Evolutionary conservation across 306 rosid genomes (phyloP).

Genomic region (Cercis canadensis): DNA sequence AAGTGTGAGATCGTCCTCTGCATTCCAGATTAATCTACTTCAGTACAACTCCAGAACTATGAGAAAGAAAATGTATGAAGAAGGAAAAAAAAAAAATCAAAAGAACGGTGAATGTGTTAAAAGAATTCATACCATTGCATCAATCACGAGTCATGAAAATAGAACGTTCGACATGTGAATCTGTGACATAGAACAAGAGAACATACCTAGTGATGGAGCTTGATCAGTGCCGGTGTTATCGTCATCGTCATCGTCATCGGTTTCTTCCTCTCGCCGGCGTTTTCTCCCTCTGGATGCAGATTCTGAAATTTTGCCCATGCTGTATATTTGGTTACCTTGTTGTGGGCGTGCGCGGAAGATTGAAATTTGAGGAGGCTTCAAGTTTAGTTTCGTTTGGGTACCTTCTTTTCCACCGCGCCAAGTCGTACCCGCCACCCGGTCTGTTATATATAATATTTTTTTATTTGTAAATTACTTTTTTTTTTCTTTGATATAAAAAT

Average conservation of each 20-base stretch:
- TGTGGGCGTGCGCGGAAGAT: too few species aligned
- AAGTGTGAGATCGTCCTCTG: slow-evolving; percentile 80
- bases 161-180: not conserved
- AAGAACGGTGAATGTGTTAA: not conserved
- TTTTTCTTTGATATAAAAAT: too few species aligned
- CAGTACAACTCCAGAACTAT: not conserved
- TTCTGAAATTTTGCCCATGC: slow-evolving; percentile 49
- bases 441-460: too few species aligned
- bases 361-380: too few species aligned
- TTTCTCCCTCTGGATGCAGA: slow-evolving; percentile 54
- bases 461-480: too few species aligned
- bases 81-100: not conserved
- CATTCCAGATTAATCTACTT: slow-evolving; percentile 8
- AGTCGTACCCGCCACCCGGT: too few species aligned
- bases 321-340: too few species aligned
- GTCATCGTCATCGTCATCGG: slow-evolving; percentile 19
- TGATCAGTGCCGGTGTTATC: slow-evolving; percentile 20
- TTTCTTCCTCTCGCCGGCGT: slow-evolving; percentile 47
- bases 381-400: too few species aligned
- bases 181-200: not conserved
- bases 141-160: not conserved
- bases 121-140: not conserved
- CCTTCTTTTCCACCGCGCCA: too few species aligned
- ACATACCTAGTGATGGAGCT: slow-evolving; percentile 45
- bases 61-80: not conserved